Percentiles rank a stretch among this genome's conserved stretches.
phyloP scores from a whole-genome alignment of 2,329 filamentous ascomycete species.

The Aspergillus tanneri region DNA sequence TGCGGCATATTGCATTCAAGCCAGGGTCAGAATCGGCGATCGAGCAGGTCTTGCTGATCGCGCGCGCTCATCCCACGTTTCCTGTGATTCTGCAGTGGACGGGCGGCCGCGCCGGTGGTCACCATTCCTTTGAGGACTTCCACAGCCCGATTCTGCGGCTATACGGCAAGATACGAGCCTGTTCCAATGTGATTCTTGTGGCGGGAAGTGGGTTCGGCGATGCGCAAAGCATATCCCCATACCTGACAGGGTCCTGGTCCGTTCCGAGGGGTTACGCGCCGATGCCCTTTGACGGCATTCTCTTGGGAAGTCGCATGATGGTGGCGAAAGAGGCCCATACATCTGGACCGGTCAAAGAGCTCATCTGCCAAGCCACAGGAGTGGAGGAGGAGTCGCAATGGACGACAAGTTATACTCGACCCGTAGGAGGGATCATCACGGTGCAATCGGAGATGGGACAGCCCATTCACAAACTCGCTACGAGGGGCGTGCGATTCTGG shows the following conservation, averaged over 20 bases:
- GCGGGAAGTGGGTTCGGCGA: slow-evolving; percentile 91
- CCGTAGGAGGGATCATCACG: slow-evolving; percentile 88
- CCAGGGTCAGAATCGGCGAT: slow-evolving; percentile 86
- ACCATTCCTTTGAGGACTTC: slow-evolving; percentile 95
- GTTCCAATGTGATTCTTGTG: slow-evolving; percentile 81
- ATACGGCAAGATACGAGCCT: slow-evolving; percentile 71
- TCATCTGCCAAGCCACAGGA: slow-evolving; percentile 77
- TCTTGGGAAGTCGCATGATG: slow-evolving; percentile 94
- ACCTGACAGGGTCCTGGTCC: slow-evolving; percentile 88
- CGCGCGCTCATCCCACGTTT: slow-evolving; percentile 86
- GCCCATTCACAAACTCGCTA: slow-evolving; percentile 43
- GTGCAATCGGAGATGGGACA: slow-evolving; percentile 60
- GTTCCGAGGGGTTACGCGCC: slow-evolving; percentile 79
- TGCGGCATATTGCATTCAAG: slow-evolving; percentile 95
- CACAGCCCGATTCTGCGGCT: slow-evolving; percentile 86
- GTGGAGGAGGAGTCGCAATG: slow-evolving; percentile 80
- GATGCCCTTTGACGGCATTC: slow-evolving; percentile 90
- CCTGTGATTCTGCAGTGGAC: slow-evolving; percentile 95
- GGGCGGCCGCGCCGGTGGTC: slow-evolving; percentile 86
- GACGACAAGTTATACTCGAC: slow-evolving; percentile 83
- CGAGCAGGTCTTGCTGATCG: slow-evolving; percentile 85
- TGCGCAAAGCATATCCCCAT: slow-evolving; percentile 86
- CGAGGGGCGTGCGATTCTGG: slow-evolving; percentile 40
- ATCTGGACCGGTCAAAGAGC: slow-evolving; percentile 76
- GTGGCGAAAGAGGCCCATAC: slow-evolving; percentile 89